These are phyloP conservation scores for Proliferodiscus dingleyae DNA, from an alignment of 2,329 filamentous ascomycete genomes.

Conservation along the genomic window DNA sequence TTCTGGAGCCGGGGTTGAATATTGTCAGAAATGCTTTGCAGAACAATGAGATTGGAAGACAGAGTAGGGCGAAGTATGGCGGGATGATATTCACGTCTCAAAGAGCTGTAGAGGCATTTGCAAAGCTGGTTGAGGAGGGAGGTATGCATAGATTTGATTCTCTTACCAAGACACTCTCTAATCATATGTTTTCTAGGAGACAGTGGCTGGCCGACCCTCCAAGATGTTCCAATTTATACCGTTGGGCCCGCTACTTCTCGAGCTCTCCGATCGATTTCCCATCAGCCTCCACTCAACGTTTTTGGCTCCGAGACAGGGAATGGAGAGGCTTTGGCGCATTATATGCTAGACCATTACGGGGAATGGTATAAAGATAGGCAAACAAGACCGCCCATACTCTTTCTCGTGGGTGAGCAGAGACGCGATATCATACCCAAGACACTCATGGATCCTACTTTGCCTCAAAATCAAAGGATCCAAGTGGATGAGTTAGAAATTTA, in stretches of 20 bases:
- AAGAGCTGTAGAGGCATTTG: conserved; percentile 75
- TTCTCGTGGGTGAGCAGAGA: conserved; percentile 84
- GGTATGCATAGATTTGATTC: conserved; percentile 13
- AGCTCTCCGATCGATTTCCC: conserved; percentile 56
- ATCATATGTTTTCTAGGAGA: conserved; percentile 11
- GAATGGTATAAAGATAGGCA: conserved; percentile 41
- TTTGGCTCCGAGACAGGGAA: conserved; percentile 80
- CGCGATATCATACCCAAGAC: conserved; percentile 85
- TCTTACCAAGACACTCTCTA: background rate
- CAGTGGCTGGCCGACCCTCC: conserved; percentile 46
- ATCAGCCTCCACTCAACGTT: conserved; percentile 53
- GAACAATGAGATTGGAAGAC: conserved; percentile 36
- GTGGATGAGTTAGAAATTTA: conserved; percentile 84
- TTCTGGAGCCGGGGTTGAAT: conserved; percentile 54
- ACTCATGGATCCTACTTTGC: conserved; percentile 55
- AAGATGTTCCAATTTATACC: conserved; percentile 63
- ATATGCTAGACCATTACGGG: conserved; percentile 75
- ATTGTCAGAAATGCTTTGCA: conserved; percentile 48
- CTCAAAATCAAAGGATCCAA: conserved; percentile 47
- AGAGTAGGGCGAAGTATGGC: conserved; percentile 49
- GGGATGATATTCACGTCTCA: conserved; percentile 84
- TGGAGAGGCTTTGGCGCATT: conserved; percentile 71
- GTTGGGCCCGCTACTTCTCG: conserved; percentile 78
- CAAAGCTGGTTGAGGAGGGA: conserved; percentile 51
- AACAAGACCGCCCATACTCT: conserved; percentile 63